phyloP scores from a whole-genome alignment of 2,329 filamentous ascomycete genomes.

The Pestalotiopsis sp. region DNA sequence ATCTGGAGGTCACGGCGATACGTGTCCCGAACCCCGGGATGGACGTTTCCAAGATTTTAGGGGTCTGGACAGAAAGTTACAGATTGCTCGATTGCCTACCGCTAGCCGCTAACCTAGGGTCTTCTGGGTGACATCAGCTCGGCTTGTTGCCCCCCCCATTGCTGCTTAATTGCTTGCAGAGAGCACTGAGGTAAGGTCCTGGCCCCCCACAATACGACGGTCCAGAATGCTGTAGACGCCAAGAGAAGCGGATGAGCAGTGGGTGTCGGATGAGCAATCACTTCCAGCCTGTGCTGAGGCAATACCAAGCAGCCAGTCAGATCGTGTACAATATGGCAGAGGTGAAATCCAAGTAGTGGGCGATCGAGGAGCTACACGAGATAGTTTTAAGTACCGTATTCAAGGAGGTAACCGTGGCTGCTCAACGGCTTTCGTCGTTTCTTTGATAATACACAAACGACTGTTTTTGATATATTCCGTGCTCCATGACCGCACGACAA shows the following conservation, averaged over 20 bases:
- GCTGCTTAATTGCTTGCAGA: background rate
- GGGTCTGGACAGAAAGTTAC: background rate
- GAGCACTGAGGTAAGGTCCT: background rate
- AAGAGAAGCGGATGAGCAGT: slow-evolving; percentile 10
- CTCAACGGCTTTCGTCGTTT: no score
- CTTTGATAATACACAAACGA: no score
- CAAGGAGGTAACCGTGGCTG: no score
- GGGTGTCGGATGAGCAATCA: background rate
- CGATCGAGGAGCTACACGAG: no score
- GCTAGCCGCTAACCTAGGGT: background rate
- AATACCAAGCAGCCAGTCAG: background rate
- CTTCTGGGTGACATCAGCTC: background rate
- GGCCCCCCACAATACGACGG: background rate
- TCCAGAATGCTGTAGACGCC: slow-evolving; percentile 16
- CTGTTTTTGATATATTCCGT: no score
- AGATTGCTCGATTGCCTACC: background rate
- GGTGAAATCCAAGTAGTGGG: no score
- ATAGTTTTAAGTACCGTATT: no score
- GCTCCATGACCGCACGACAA: no score
- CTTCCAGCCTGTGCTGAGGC: background rate
- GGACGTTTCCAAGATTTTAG: background rate
- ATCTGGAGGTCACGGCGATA: background rate
- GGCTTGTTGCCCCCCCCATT: background rate
- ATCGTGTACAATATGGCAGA: background rate
- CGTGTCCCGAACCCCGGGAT: background rate